Evolutionary conservation across 2,329 filamentous ascomycete genomes (phyloP).

Genomic region (Fusarium brachygibbosum): DNA sequence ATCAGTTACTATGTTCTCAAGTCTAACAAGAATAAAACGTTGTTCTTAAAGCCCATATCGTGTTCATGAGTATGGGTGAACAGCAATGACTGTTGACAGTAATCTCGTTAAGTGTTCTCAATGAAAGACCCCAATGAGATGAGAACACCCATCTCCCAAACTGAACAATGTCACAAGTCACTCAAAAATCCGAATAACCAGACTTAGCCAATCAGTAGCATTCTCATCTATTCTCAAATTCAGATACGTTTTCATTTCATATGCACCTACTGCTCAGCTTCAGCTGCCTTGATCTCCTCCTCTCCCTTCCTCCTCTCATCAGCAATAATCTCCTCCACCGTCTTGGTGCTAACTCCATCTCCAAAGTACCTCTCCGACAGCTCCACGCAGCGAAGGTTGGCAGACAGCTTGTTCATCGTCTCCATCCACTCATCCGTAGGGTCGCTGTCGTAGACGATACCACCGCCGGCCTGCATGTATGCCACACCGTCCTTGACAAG

Average conservation of each 20-base stretch:
- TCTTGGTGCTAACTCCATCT: slow-evolving; percentile 45
- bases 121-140: background rate
- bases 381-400: slow-evolving; percentile 50
- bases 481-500: slow-evolving; percentile 90
- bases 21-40: background rate
- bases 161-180: background rate
- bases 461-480: slow-evolving; percentile 90
- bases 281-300: slow-evolving; percentile 44
- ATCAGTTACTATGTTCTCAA: background rate
- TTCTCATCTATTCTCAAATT: slow-evolving; percentile 4
- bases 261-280: slow-evolving; percentile 20
- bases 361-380: slow-evolving; percentile 48
- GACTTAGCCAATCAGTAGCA: background rate
- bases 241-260: background rate
- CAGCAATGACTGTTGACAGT: background rate
- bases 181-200: background rate
- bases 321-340: slow-evolving; percentile 48
- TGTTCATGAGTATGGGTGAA: background rate
- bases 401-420: slow-evolving; percentile 89
- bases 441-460: slow-evolving; percentile 95
- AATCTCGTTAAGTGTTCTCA: background rate
- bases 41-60: background rate
- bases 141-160: background rate
- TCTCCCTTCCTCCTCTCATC: slow-evolving; percentile 48
- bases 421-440: slow-evolving; percentile 95